Percentiles rank a stretch among this genome's conserved stretches.
Conservation (phyloP, 306 rosid genomes). For the Mimosa bimucronata region DNA sequence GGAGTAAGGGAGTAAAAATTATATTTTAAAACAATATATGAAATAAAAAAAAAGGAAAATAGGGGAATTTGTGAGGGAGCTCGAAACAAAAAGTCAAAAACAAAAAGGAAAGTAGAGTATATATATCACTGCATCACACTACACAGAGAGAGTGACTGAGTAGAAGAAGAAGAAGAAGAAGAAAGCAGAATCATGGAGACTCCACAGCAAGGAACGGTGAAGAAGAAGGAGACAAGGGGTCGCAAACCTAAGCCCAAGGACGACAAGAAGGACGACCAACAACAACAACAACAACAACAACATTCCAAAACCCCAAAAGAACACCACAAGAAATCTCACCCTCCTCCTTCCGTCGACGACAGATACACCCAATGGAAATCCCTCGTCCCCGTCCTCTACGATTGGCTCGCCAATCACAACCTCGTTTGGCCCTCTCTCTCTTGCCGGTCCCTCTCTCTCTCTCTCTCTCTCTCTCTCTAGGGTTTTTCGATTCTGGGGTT, state of each 20-base stretch:
- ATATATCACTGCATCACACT: not conserved
- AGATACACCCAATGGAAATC: conserved; percentile 76
- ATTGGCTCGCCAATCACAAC: conserved; percentile 84
- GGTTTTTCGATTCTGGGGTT: conserved; percentile 20
- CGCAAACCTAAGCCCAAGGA: conserved; percentile 79
- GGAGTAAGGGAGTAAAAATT: too few relatives aligned
- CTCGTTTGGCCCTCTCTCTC: conserved; percentile 86
- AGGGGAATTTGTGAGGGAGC: not conserved
- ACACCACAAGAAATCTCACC: conserved; percentile 51
- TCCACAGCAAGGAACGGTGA: conserved; percentile 47
- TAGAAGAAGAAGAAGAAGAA: not conserved
- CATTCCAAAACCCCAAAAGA: conserved; percentile 37
- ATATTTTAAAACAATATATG: too few relatives aligned
- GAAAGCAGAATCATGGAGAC: conserved; percentile 53
- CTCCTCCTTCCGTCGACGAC: conserved; percentile 62
- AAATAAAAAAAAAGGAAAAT: not conserved
- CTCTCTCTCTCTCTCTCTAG: conserved; percentile 25
- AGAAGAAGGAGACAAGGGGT: conserved; percentile 82
- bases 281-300: too few relatives aligned
- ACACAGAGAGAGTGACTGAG: not conserved
- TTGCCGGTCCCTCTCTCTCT: conserved; percentile 53
- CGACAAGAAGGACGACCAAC: conserved; percentile 66
- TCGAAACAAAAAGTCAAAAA: too few relatives aligned
- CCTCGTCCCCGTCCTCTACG: conserved; percentile 77
- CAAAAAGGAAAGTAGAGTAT: too few relatives aligned